A percentile compares a stretch with the other conserved stretches of the same genome.
Evolutionary conservation across 129 eudicot species (phyloP).

Genomic region (Escallonia herrerae): DNA sequence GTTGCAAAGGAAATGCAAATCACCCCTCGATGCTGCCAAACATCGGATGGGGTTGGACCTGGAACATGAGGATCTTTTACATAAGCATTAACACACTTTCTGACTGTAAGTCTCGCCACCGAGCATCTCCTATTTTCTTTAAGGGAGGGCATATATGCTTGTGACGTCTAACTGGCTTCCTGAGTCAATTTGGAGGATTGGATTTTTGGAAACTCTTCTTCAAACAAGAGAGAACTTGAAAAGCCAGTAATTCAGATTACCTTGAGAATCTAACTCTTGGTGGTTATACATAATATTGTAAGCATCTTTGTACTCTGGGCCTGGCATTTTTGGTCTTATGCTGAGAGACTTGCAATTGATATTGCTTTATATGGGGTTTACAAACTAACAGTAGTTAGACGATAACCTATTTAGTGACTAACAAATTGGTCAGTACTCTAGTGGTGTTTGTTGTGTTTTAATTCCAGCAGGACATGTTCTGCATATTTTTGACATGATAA

Average conservation of each 20-base stretch:
- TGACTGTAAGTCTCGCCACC: not conserved
- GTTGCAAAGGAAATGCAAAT: constrained; percentile 55
- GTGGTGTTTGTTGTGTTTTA: too few relatives aligned
- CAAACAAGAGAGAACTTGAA: not conserved
- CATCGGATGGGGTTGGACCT: constrained; percentile 43
- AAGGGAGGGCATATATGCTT: constrained; percentile 9
- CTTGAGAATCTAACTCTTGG: constrained; percentile 6
- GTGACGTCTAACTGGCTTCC: constrained; percentile 1
- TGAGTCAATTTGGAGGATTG: not conserved
- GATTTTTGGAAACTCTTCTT: not conserved
- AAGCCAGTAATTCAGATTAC: not conserved
- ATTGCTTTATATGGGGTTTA: too few relatives aligned
- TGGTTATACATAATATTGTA: not conserved
- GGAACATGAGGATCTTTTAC: constrained; percentile 46
- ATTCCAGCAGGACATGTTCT: too few relatives aligned
- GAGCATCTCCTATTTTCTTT: constrained; percentile 10
- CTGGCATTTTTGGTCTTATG: constrained; percentile 3
- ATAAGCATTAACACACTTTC: constrained; percentile 32
- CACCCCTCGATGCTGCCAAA: constrained; percentile 41
- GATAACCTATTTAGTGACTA: too few relatives aligned
- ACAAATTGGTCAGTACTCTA: too few relatives aligned
- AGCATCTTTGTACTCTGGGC: not conserved
- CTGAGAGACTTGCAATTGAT: not conserved
- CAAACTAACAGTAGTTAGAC: too few relatives aligned
- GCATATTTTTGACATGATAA: too few relatives aligned